Evolutionary conservation across 75 land plant genomes (phyloP).

Genomic region (Selaginella tamariscina): DNA sequence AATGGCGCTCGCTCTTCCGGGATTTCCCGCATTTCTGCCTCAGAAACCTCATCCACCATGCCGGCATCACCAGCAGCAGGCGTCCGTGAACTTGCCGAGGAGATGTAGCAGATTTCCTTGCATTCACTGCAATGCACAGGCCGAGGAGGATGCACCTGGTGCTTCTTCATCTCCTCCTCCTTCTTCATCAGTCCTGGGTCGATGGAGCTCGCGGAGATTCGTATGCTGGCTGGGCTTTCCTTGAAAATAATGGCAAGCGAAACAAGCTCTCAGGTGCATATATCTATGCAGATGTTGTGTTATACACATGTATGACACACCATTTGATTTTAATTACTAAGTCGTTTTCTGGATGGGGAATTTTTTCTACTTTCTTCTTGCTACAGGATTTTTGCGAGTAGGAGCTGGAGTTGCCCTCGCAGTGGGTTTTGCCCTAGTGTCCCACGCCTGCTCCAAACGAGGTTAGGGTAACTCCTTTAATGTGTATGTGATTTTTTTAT

Average conservation of each 20-base stretch:
- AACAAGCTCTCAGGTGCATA: neutral
- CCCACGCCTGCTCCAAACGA: slow-evolving; percentile 13
- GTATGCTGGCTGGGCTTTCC: neutral
- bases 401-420: slow-evolving; percentile 17
- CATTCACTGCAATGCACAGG: neutral
- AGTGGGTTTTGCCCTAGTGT: slow-evolving; percentile 13
- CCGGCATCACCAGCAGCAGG: neutral
- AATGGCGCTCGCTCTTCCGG: neutral
- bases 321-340: no score
- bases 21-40: neutral
- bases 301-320: no score
- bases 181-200: no score
- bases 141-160: neutral
- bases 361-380: neutral
- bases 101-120: neutral
- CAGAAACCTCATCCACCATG: neutral
- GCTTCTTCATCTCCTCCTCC: neutral
- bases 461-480: slow-evolving; percentile 1
- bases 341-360: neutral
- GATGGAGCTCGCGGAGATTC: neutral
- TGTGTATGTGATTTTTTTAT: no score
- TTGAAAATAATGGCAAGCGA: slow-evolving; percentile 1
- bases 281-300: no score
- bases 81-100: neutral
- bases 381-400: slow-evolving; percentile 11